phyloP scores from a whole-genome alignment of 257 asterid species.

The Rehmannia glutinosa region DNA sequence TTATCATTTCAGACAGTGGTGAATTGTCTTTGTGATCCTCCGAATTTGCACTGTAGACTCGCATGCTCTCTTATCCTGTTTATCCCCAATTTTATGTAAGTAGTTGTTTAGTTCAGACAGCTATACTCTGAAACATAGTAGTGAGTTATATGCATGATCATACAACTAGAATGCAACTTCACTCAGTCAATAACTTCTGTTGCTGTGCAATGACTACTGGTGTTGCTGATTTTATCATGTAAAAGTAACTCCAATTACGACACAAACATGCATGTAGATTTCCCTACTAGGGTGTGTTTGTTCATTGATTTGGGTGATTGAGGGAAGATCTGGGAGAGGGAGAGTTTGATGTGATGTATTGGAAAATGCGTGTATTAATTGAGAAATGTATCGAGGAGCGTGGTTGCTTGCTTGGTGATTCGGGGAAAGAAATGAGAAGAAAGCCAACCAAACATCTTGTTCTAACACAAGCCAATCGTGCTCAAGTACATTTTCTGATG shows the following conservation, averaged over 20 bases:
- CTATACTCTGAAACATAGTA: too few relatives aligned
- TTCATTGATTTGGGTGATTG: too few relatives aligned
- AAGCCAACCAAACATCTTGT: too few relatives aligned
- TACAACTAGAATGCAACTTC: not conserved
- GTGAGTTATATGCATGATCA: not conserved
- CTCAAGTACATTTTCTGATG: not conserved
- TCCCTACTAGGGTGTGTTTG: too few relatives aligned
- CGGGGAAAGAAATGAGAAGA: too few relatives aligned
- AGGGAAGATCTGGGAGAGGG: too few relatives aligned
- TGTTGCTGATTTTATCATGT: not conserved
- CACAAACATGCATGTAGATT: not conserved
- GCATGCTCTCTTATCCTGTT: not conserved
- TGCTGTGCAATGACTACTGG: not conserved
- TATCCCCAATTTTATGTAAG: not conserved
- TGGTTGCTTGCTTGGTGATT: too few relatives aligned
- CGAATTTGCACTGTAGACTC: not conserved
- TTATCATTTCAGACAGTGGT: conserved; percentile 62
- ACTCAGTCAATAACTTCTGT: not conserved
- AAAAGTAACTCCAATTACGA: not conserved
- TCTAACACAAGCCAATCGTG: not conserved
- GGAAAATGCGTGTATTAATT: too few relatives aligned
- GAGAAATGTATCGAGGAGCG: too few relatives aligned
- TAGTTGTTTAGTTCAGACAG: not conserved
- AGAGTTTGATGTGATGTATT: too few relatives aligned
- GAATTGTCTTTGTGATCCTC: conserved; percentile 53